Percentiles rank a stretch among this genome's conserved stretches.
These are phyloP conservation scores for Darksidea phi DNA, from an alignment of 495 filamentous ascomycete genomes.

Conservation along the genomic window DNA sequence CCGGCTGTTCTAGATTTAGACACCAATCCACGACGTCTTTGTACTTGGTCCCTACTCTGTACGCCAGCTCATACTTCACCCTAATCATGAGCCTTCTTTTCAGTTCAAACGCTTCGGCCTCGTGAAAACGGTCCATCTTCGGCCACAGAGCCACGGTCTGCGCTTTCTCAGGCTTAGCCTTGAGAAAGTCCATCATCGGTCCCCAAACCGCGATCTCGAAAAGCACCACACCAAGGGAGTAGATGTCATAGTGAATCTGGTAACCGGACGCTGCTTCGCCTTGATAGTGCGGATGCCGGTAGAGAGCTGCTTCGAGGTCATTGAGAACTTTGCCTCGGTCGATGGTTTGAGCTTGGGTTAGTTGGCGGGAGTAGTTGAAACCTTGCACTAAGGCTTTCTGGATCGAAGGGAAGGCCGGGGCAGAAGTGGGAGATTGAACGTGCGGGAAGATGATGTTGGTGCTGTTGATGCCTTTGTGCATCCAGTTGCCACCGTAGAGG, in stretches of 20 bases:
- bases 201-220: slow-evolving; percentile 6
- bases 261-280: slow-evolving; percentile 1
- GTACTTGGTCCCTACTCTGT: slow-evolving; percentile 8
- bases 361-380: slow-evolving; percentile 6
- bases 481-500: slow-evolving; percentile 5
- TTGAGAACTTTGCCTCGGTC: slow-evolving; percentile 6
- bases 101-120: slow-evolving; percentile 5
- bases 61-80: slow-evolving; percentile 8
- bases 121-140: slow-evolving; percentile 2
- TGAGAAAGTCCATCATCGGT: neutral
- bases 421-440: neutral
- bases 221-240: slow-evolving; percentile 12
- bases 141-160: neutral
- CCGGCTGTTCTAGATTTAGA: neutral
- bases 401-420: neutral
- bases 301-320: slow-evolving; percentile 6
- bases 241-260: slow-evolving; percentile 17
- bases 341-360: neutral
- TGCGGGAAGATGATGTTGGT: slow-evolving; percentile 13
- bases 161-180: neutral
- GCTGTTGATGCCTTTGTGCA: slow-evolving; percentile 21
- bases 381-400: slow-evolving; percentile 1
- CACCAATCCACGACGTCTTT: slow-evolving; percentile 7
- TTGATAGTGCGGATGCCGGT: slow-evolving; percentile 14
- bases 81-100: neutral